Base-by-base conservation (phyloP, 352 stramenopile genomes). In the Paralagenidium karlingii region DNA sequence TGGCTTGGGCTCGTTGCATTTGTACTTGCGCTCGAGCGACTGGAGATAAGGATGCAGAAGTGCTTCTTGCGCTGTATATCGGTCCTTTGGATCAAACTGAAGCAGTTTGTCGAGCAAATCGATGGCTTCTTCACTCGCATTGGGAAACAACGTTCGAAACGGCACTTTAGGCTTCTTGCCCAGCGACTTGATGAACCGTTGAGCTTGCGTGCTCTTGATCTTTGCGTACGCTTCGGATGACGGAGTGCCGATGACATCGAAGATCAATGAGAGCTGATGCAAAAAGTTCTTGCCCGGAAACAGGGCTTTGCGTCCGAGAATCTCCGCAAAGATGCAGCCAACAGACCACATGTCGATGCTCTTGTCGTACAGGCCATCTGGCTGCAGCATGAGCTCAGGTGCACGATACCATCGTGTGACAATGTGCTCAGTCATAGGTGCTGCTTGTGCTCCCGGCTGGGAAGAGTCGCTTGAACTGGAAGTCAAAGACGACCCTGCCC, bases 331-430 rank as follows among this genome's bases (percentile, higher is more conserved):
- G 43, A 89, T 89, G 40, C 75, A 89, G 8, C 75, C 75, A 5
- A 89, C 65, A 6, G 69, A 91, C 85, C 85, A 96, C 80, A 96
- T 95, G 48, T 96, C 85, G 8, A 96, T 68, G 28, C 71, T 83
- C 24, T 77, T 55, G 41, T 81, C 81, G 49, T 95, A 95, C 10
- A 84, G 51, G 9, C 84, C 78, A 24, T 95, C 79, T 0, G 75
- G 80, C 42, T 84, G 80, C 18, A 96, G 69, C 78, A 96, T 95
- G 20, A 96, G 63, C 49, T 96, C 83, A 0, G 85, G 85, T 1
- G 82, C 73, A 31, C 85, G 70, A 50, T 96, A 96, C 83, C 81
- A 95, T 7, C 81, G 68, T 2, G 83, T 96, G 0, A 96, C 83
- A 3, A 95, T 80, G 36, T 84, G 68, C 32, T 87, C 73, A 0